Percentiles rank a stretch among this genome's conserved stretches.
phyloP scores from a whole-genome alignment of 306 rosid genomes.

The Sindora glabra region DNA sequence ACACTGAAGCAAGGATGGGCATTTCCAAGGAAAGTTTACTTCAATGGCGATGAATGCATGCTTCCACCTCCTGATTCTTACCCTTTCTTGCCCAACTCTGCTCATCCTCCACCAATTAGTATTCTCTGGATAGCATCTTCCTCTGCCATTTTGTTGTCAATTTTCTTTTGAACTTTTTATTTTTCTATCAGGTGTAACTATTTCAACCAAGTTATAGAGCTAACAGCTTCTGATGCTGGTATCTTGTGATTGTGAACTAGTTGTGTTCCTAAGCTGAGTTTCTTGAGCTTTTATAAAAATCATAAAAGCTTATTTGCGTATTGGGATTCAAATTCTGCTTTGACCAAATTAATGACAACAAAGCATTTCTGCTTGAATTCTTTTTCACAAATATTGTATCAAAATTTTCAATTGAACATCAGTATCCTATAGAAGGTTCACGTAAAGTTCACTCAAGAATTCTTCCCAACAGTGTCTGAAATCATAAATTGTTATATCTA shows the following conservation, averaged over 20 bases:
- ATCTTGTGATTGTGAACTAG: background rate
- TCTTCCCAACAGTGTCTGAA: too few relatives aligned
- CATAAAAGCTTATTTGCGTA: too few relatives aligned
- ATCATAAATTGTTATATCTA: too few relatives aligned
- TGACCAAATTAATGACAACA: too few relatives aligned
- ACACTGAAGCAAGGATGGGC: conserved; percentile 91
- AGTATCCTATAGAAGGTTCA: too few relatives aligned
- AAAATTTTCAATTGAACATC: too few relatives aligned
- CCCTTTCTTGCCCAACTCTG: conserved; percentile 79
- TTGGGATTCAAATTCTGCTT: too few relatives aligned
- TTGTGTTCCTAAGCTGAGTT: background rate
- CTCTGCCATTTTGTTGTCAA: conserved; percentile 26
- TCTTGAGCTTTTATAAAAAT: too few relatives aligned
- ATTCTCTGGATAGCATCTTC: conserved; percentile 13
- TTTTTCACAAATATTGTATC: background rate
- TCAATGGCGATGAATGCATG: conserved; percentile 91
- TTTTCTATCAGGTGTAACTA: background rate
- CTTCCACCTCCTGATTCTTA: conserved; percentile 79
- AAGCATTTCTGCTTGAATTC: background rate
- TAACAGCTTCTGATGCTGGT: background rate
- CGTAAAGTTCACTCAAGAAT: too few relatives aligned
- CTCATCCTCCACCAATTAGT: conserved; percentile 13
- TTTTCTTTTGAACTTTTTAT: too few relatives aligned
- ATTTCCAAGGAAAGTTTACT: conserved; percentile 85
- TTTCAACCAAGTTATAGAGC: background rate